A percentile compares a stretch with the other conserved stretches of the same genome.
These are phyloP conservation scores for Fusarium hainanense DNA, from an alignment of 2,329 filamentous ascomycete species.

Conservation along the genomic window DNA sequence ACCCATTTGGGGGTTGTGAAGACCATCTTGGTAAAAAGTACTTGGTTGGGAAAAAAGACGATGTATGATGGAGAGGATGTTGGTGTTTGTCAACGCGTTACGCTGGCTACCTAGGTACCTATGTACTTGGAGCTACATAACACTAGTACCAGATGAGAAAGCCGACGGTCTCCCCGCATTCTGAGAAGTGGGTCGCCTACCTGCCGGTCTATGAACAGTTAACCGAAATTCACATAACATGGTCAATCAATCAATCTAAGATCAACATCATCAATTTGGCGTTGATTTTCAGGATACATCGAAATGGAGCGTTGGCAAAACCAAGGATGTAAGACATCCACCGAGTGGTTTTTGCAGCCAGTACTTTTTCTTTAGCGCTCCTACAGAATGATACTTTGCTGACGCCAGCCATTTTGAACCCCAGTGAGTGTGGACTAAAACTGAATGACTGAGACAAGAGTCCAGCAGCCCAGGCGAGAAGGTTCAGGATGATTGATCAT, in stretches of 20 bases:
- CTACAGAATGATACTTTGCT: background rate
- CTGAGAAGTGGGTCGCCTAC: background rate
- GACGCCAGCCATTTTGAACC: background rate
- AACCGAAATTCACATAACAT: background rate
- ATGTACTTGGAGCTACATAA: background rate
- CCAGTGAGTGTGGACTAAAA: no score
- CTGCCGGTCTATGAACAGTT: background rate
- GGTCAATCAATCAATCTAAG: background rate
- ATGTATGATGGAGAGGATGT: background rate
- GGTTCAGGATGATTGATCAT: no score
- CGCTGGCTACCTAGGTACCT: background rate
- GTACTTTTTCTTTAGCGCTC: background rate
- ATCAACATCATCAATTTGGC: background rate
- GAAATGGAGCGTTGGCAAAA: fast-evolving
- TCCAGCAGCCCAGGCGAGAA: no score
- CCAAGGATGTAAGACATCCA: no score
- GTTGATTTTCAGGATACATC: background rate
- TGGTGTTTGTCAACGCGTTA: background rate
- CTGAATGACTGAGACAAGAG: no score
- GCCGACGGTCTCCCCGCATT: background rate
- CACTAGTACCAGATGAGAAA: background rate
- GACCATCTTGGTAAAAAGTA: background rate
- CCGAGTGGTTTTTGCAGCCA: no score
- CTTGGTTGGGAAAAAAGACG: background rate
- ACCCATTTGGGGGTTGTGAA: slow-evolving; percentile 13